These are phyloP conservation scores for Acidomyces sp. DNA, from an alignment of 495 filamentous ascomycete species.

Conservation along the genomic window DNA sequence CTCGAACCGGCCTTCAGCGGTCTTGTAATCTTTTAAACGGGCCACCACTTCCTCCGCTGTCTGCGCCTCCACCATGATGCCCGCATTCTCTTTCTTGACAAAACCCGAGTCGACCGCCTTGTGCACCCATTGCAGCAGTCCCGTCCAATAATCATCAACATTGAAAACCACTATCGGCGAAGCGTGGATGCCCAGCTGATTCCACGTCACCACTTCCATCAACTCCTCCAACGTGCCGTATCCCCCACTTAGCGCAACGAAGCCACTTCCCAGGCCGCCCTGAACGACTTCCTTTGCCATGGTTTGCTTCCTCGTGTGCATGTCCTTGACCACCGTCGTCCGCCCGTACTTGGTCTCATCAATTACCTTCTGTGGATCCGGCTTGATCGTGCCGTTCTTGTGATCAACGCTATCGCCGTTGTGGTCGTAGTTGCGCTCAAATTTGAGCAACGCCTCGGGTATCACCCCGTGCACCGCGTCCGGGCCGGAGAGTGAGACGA, in stretches of 20 bases:
- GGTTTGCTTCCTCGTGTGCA: constrained; percentile 86
- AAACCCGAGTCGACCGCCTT: constrained; percentile 67
- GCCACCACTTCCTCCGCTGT: constrained; percentile 57
- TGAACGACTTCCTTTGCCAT: constrained; percentile 80
- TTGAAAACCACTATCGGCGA: constrained; percentile 71
- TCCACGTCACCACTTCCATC: constrained; percentile 95
- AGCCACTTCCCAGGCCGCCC: constrained; percentile 72
- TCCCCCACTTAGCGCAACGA: constrained; percentile 78
- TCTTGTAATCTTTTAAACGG: constrained; percentile 59
- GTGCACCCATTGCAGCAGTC: constrained; percentile 67
- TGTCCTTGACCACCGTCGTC: constrained; percentile 80
- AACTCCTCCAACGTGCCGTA: constrained; percentile 95
- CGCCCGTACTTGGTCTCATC: constrained; percentile 59
- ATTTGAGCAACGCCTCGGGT: constrained; percentile 67
- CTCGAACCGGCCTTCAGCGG: constrained; percentile 57
- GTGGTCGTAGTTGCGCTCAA: constrained; percentile 56
- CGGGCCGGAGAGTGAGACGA: constrained; percentile 75
- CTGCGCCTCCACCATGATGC: constrained; percentile 66
- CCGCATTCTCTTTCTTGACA: constrained; percentile 50
- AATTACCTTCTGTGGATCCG: constrained; percentile 33
- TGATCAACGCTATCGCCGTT: too few species aligned
- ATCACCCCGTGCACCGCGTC: constrained; percentile 84
- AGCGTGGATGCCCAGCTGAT: constrained; percentile 87
- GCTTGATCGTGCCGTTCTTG: constrained; percentile 33
- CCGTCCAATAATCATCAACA: constrained; percentile 82